phyloP scores from a whole-genome alignment of 2,329 filamentous ascomycete genomes.

The Catunica adiposa region DNA sequence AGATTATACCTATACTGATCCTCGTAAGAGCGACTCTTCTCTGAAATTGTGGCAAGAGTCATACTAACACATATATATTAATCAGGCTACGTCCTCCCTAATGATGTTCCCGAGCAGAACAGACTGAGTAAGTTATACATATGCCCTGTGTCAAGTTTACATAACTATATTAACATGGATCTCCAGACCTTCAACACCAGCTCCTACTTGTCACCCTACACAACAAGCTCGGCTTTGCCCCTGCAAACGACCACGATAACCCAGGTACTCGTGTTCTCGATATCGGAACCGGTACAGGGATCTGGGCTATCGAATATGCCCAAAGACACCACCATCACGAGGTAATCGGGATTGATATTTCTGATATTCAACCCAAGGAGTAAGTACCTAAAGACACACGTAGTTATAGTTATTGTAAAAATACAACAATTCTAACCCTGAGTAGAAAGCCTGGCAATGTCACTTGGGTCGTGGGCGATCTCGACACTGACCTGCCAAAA shows the following conservation, averaged over 20 bases:
- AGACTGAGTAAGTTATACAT: background rate
- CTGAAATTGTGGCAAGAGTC: too few species aligned
- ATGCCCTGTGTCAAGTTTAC: background rate
- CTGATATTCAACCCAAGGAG: background rate
- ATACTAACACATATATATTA: background rate
- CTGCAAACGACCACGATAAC: background rate
- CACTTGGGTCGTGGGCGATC: background rate
- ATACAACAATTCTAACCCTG: background rate
- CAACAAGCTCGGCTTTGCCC: background rate
- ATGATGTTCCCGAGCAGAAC: background rate
- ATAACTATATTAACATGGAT: background rate
- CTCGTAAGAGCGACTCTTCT: too few species aligned
- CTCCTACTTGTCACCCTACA: background rate
- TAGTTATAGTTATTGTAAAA: background rate
- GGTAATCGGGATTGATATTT: background rate
- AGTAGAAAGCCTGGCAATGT: background rate
- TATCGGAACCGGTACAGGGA: constrained; percentile 1
- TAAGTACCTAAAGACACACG: background rate
- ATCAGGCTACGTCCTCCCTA: background rate
- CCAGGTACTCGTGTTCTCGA: background rate
- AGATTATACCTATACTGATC: too few species aligned
- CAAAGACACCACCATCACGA: background rate
- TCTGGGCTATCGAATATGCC: constrained; percentile 1
- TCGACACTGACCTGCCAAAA: background rate
- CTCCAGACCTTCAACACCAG: constrained; percentile 1